Base-by-base conservation (phyloP, 352 stramenopile genomes). In the Phytophthora pseudosyringae region DNA sequence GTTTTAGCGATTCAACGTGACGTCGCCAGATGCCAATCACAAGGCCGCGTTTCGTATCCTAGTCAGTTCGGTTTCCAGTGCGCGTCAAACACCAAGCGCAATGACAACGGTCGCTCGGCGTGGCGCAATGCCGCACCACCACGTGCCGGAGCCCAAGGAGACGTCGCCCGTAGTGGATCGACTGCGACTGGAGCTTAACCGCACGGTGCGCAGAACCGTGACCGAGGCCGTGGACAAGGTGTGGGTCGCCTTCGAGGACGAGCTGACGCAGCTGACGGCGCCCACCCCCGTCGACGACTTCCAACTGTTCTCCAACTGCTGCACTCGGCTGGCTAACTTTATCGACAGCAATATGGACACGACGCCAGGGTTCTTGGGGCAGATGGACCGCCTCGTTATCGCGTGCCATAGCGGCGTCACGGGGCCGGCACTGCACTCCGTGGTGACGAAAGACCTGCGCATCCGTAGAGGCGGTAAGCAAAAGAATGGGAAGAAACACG, bases 321-420 rank as follows among this genome's bases (percentile, higher is more conserved):
- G 81, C 65, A 64, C 69, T 35, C 69, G 67, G 8, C 43, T 90
- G 53, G 64, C 78, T 7, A 13, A 49, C 28, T 90, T 81, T 38
- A 88, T 90, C 56, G 50, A 56, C 9, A 60, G 31, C 4, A 85
- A 87, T 50, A 84, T 90, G 76, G 57, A 56, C 38, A 90, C 78
- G 33, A 84, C 78, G 57, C 62, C 71, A n/a, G 81, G 81, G n/a
- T 90, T 90, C 60, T 45, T 65, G 21, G 50, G 78, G 69, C 74
- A 90, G 45, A 90, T 90, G 81, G 81, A 88, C 50, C 81, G 81
- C 47, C 72, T 88, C 46, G 87, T 90, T 39, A 54, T 87, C 31
- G 78, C 81, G 12, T 90, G 81, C 58, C 78, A 88, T 56, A 87
- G 69, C 53, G 72, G 73, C 13, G 72, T 72, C 13, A 71, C 74